Percentiles rank a stretch among this genome's conserved stretches.
phyloP scores from a whole-genome alignment of 2,329 filamentous ascomycete species.

The Pleomassaria siparia region DNA sequence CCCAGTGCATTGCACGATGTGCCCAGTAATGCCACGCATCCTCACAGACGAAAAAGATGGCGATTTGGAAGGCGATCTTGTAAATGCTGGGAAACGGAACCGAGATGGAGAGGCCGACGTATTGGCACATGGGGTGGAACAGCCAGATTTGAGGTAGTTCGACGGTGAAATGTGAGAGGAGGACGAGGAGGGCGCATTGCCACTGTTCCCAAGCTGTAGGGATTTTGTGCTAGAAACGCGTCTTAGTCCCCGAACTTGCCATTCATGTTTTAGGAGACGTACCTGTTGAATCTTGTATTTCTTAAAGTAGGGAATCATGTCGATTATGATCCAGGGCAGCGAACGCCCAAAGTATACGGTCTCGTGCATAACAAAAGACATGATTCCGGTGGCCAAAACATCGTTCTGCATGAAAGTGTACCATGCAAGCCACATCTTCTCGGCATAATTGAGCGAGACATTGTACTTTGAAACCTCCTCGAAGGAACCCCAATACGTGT shows the following conservation, averaged over 20 bases:
- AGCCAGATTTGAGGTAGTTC: slow-evolving; percentile 99
- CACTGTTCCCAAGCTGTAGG: slow-evolving; percentile 93
- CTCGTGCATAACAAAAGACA: slow-evolving; percentile 97
- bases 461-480: slow-evolving; percentile 70
- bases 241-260: slow-evolving; percentile 15
- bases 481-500: slow-evolving; percentile 67
- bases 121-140: slow-evolving; percentile 95
- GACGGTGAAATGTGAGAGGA: slow-evolving; percentile 95
- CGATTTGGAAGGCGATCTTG: slow-evolving; percentile 90
- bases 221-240: slow-evolving; percentile 67
- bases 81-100: slow-evolving; percentile 84
- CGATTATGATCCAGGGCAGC: slow-evolving; percentile 90
- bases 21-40: slow-evolving; percentile 99
- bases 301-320: slow-evolving; percentile 82
- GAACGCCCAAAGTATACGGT: slow-evolving; percentile 89
- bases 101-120: slow-evolving; percentile 81
- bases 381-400: slow-evolving; percentile 90
- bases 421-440: slow-evolving; percentile 93
- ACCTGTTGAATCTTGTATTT: slow-evolving; percentile 93
- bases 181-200: slow-evolving; percentile 88
- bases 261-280: slow-evolving; percentile 35
- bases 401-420: slow-evolving; percentile 99
- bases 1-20: slow-evolving; percentile 91
- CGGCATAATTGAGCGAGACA: slow-evolving; percentile 80
- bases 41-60: slow-evolving; percentile 92